Evolutionary conservation across 192 early-diverging fungal genomes (phyloP).

Genomic region (Coemansia asiatica): DNA sequence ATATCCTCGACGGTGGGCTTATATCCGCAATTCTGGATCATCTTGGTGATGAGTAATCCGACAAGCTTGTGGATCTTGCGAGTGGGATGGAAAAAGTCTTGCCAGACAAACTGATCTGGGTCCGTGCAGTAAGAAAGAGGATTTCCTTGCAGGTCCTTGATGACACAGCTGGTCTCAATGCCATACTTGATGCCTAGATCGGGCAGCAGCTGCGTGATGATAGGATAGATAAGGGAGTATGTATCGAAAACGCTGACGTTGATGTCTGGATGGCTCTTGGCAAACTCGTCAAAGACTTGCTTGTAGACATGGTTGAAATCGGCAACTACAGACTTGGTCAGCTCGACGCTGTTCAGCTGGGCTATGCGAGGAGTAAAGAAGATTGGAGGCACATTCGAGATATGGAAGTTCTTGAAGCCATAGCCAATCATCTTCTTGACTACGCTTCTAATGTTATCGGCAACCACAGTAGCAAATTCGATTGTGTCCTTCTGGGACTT

Average conservation of each 20-base stretch:
- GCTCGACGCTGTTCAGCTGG: background rate
- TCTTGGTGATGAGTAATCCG: background rate
- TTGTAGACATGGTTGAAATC: constrained; percentile 3
- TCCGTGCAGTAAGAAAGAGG: constrained; percentile 9
- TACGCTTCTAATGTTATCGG: background rate
- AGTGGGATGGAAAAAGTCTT: constrained; percentile 2
- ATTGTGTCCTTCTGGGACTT: background rate
- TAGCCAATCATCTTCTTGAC: constrained; percentile 7
- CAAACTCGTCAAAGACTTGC: constrained; percentile 4
- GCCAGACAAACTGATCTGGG: constrained; percentile 11
- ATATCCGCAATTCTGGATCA: background rate
- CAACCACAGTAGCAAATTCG: constrained; percentile 5
- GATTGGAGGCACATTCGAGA: constrained; percentile 14
- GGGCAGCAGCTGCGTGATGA: constrained; percentile 9
- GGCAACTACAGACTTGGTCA: background rate
- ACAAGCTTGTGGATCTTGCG: constrained; percentile 9
- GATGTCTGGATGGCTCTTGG: constrained; percentile 5
- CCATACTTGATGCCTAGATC: constrained; percentile 12
- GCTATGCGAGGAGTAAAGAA: constrained; percentile 7
- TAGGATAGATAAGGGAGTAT: background rate
- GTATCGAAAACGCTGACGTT: constrained; percentile 9
- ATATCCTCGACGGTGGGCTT: constrained; percentile 4
- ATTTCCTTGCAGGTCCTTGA: background rate
- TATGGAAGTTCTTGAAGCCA: constrained; percentile 10
- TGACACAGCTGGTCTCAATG: constrained; percentile 5